Conservation (phyloP, 192 early-diverging fungal genomes). For the Radiomyces spectabilis region DNA sequence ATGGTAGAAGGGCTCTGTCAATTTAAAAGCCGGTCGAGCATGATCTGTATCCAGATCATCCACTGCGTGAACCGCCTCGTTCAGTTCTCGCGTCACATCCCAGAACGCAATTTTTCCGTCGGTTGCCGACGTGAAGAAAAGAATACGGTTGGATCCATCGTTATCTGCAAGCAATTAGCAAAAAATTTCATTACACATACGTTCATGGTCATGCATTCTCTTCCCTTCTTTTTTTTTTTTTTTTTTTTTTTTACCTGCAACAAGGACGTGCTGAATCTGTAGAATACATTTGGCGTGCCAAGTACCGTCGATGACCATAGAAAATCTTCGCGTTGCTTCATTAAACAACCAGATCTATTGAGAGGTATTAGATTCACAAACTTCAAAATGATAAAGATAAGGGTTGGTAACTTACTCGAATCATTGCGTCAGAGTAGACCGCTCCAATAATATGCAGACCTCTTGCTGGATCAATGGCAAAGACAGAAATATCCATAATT, state of each 20-base stretch:
- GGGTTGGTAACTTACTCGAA: constrained; percentile 29
- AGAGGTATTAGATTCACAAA: neutral
- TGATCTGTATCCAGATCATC: constrained; percentile 7
- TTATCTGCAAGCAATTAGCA: constrained; percentile 2
- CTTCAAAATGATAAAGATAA: no score
- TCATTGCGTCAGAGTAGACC: constrained; percentile 66
- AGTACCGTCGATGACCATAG: constrained; percentile 34
- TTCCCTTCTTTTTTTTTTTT: no score
- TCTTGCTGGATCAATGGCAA: constrained; percentile 9
- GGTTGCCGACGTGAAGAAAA: constrained; percentile 48
- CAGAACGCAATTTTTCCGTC: constrained; percentile 45
- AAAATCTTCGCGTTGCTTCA: constrained; percentile 38
- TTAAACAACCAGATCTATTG: constrained; percentile 53
- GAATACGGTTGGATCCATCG: constrained; percentile 17
- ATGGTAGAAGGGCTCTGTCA: constrained; percentile 22
- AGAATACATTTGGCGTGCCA: constrained; percentile 62
- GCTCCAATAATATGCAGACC: constrained; percentile 52
- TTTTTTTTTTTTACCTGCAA: constrained; percentile 17
- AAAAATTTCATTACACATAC: neutral
- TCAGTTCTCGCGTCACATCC: constrained; percentile 31
- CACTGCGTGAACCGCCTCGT: neutral
- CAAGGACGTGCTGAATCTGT: constrained; percentile 37
- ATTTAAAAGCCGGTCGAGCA: constrained; percentile 9
- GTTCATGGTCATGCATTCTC: no score
- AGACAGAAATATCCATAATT: constrained; percentile 68